phyloP scores from a whole-genome alignment of 129 eudicot genomes.

The Smallanthus sonchifolius region DNA sequence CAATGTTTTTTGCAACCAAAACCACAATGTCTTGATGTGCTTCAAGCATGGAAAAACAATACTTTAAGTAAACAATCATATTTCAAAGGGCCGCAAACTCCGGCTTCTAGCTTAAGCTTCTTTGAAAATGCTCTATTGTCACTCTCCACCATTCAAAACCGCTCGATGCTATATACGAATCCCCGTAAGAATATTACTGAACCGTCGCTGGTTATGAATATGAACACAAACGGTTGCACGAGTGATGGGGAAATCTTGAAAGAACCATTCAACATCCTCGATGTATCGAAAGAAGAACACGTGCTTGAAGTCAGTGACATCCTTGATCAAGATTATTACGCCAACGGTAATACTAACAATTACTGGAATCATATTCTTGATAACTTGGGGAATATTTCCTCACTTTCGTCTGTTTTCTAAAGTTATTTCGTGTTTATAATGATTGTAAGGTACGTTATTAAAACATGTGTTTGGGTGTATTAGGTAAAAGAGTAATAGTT shows the following conservation, averaged over 20 bases:
- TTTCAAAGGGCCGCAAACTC: slow-evolving; percentile 7
- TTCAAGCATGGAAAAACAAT: slow-evolving; percentile 33
- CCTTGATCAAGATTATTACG: background rate
- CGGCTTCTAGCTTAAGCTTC: background rate
- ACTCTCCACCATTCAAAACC: background rate
- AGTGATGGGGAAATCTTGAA: background rate
- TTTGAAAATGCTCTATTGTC: slow-evolving; percentile 8
- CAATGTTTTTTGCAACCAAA: slow-evolving; percentile 14
- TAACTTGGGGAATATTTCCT: background rate
- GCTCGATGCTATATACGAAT: background rate
- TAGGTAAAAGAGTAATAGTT: background rate
- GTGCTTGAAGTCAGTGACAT: background rate
- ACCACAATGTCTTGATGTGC: slow-evolving; percentile 27
- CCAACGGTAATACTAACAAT: slow-evolving; percentile 20
- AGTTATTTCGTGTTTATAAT: background rate
- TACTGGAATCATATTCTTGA: slow-evolving; percentile 27
- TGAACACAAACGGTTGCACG: background rate
- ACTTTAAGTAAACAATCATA: background rate
- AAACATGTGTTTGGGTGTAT: background rate
- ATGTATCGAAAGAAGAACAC: background rate
- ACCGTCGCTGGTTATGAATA: background rate
- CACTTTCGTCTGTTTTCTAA: background rate
- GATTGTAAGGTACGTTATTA: background rate
- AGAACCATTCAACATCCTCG: background rate
- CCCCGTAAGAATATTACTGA: background rate